Evolutionary conservation across 805 yeast genomes (phyloP).

Genomic region (Suhomyces canberraensis): DNA sequence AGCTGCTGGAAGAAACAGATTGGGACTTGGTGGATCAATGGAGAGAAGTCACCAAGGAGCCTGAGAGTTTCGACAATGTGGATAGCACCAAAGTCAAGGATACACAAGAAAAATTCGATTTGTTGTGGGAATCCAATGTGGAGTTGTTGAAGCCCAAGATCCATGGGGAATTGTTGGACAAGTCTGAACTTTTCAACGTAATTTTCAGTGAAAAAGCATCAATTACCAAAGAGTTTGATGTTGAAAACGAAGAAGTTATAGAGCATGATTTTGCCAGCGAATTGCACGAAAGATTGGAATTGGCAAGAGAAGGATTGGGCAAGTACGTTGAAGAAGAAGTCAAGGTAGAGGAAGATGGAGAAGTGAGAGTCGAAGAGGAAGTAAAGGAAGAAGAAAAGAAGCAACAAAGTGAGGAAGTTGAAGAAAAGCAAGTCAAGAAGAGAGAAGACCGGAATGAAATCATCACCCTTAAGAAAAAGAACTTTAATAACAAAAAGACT

Average conservation of each 20-base stretch:
- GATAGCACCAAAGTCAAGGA: conserved; percentile 15
- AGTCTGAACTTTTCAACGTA: conserved; percentile 16
- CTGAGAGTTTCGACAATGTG: conserved; percentile 9
- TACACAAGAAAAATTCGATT: conserved; percentile 5
- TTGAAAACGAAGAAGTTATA: conserved; percentile 9
- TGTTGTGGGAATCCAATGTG: conserved; percentile 9
- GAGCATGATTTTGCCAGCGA: conserved; percentile 19
- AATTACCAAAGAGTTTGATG: not conserved
- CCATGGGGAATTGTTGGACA: conserved; percentile 3
- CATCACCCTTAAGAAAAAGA: conserved; percentile 33
- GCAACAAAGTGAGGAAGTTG: conserved; percentile 2
- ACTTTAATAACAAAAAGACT: conserved; percentile 5
- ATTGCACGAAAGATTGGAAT: conserved; percentile 11
- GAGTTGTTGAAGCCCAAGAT: conserved; percentile 8
- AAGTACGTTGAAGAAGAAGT: too few species aligned
- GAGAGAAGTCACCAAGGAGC: conserved; percentile 5
- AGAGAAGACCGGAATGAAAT: conserved; percentile 33
- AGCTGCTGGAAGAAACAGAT: conserved; percentile 34
- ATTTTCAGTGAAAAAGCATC: conserved; percentile 5
- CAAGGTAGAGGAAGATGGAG: conserved; percentile 5
- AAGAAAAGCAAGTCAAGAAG: not conserved
- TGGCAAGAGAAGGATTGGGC: conserved; percentile 11
- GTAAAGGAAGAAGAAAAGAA: conserved; percentile 3
- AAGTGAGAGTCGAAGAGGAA: conserved; percentile 7
- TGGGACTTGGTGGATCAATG: conserved; percentile 33